Conservation (phyloP, 1,139 yeast species). For the Sugiyamaella castrensis region DNA sequence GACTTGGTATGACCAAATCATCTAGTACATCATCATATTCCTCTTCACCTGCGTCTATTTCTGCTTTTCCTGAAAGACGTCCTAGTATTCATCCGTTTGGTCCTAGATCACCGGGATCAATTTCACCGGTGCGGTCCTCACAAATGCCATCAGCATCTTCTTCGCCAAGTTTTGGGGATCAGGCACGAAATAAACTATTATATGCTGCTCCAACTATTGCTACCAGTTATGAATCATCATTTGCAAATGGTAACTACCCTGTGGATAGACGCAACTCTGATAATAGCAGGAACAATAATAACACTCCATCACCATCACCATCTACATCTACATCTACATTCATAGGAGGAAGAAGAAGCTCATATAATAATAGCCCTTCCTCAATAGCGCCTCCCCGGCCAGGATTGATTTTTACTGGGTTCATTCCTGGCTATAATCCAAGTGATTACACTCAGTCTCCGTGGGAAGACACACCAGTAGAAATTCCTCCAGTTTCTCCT, state of each 20-base stretch:
- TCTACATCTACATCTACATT: not conserved
- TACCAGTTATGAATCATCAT: not conserved
- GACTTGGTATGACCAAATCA: not conserved
- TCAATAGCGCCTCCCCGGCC: too few relatives aligned
- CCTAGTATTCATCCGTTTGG: constrained; percentile 22
- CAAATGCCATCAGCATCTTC: not conserved
- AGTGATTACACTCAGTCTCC: too few relatives aligned
- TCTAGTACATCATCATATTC: not conserved
- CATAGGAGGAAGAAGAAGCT: not conserved
- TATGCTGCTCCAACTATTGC: not conserved
- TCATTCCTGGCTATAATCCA: too few relatives aligned
- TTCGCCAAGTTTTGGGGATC: not conserved
- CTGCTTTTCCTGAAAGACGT: constrained; percentile 17
- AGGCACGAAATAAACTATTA: not conserved
- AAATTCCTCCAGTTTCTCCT: too few relatives aligned
- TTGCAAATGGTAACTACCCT: too few relatives aligned
- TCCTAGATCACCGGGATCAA: constrained; percentile 10
- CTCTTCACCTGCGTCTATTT: constrained; percentile 10
- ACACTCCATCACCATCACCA: not conserved
- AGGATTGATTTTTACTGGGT: too few relatives aligned
- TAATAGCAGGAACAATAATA: too few relatives aligned
- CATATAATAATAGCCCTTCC: not conserved
- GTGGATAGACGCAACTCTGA: too few relatives aligned
- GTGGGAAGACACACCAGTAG: too few relatives aligned
- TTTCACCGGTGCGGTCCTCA: not conserved